Base-by-base conservation (phyloP, 2,329 filamentous ascomycete species). In the Rasamsonia emersonii region DNA sequence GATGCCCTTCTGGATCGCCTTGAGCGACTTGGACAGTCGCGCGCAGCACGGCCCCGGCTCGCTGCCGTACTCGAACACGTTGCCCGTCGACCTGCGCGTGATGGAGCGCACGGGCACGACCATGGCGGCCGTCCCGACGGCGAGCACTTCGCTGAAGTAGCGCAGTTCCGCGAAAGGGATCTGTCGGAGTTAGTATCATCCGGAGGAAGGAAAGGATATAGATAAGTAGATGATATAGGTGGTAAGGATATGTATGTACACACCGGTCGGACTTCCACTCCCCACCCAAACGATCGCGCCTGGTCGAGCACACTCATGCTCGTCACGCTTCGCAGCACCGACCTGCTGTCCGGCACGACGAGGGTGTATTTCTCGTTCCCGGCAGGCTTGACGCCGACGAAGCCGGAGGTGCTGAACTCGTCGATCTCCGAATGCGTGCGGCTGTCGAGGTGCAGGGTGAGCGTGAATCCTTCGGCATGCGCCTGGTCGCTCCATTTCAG, bases 401-500 rank as follows among this genome's bases (percentile, higher is more conserved):
- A 60, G 2, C 46, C 54, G 2, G 45, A 50, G 1, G 54, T 54
- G 5, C 39, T 46, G 32, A 60, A 60, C 36, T 60, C 57, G 24
- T 60, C 57, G n/a, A 59, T 48, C 13, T 47, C 46, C 0, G 43
- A 48, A 5, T 39, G 39, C 3, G 53, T 57, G 27, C 35, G 28
- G 14, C 46, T 50, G 33, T 59, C 57, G 6, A 61, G 38, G 34
- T 58, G 54, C 20, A 59, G 39, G 2, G 49, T 55, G n/a, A 61
- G 44, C 3, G 31, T 33, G 28, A 43, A 61, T 1, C 55, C 57
- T 15, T 53, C 43, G 6, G 35, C 38, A 9, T 40, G 31, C n/a
- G 57, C 56, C 20, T 49, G 41, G 9, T 49, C 46, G 6, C 39
- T 48, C 36, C 47, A 54, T n/a, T 43, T 40, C n/a, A 58, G 39